A percentile compares a stretch with the other conserved stretches of the same genome.
Conservation (phyloP, 176 grass and related monocot genomes). For the Urochloa ruziziensis region DNA sequence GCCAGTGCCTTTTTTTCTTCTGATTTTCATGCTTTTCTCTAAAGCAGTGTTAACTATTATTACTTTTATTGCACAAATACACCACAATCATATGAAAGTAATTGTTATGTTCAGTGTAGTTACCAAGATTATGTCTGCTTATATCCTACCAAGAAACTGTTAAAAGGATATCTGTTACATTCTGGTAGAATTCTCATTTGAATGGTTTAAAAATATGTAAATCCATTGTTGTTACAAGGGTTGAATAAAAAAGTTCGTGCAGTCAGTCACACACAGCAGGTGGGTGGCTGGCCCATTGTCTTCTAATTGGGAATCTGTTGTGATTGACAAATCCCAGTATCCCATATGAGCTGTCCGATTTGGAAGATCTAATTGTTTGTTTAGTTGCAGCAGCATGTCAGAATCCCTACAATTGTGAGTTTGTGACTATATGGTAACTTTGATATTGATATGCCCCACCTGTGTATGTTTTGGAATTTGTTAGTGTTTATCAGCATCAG, state of each 20-base stretch:
- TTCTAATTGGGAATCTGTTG: not conserved
- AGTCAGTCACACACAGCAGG: not conserved
- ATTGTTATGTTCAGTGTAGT: not conserved
- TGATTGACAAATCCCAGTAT: not conserved
- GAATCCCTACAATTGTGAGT: not conserved
- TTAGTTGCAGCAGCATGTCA: not conserved
- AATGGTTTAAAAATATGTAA: not conserved
- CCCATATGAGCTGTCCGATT: not conserved
- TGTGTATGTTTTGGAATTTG: not conserved
- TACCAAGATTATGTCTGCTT: not conserved
- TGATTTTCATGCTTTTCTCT: conserved; percentile 6
- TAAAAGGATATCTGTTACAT: not conserved
- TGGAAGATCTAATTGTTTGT: not conserved
- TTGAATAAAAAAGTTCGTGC: not conserved
- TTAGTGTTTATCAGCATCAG: not conserved
- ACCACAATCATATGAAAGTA: not conserved
- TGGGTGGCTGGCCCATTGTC: not conserved
- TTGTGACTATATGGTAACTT: not conserved
- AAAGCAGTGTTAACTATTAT: not conserved
- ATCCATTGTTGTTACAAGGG: not conserved
- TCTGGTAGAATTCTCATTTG: not conserved
- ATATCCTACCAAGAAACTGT: not conserved
- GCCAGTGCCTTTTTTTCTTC: not conserved
- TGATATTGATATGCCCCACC: not conserved
- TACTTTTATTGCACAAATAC: not conserved